Evolutionary conservation across 2,329 filamentous ascomycete genomes (phyloP).

Genomic region (Clonostachys chloroleuca): DNA sequence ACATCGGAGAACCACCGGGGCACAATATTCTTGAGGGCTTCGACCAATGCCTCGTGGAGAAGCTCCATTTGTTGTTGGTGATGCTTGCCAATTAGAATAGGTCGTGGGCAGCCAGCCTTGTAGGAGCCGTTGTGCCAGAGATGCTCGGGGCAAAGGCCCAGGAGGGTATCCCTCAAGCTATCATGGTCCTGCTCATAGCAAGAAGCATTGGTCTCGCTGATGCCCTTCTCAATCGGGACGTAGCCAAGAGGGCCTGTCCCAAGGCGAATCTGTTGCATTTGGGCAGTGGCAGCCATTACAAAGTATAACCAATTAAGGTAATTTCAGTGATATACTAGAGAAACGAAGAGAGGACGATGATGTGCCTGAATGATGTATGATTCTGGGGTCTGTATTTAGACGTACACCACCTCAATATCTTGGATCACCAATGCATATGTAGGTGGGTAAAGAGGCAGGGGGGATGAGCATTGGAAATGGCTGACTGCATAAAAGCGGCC

Average conservation of each 20-base stretch:
- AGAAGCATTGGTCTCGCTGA: background rate
- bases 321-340: too few relatives aligned
- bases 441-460: too few relatives aligned
- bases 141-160: constrained; percentile 12
- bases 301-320: too few relatives aligned
- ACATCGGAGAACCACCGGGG: constrained; percentile 29
- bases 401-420: too few relatives aligned
- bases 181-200: constrained; percentile 11
- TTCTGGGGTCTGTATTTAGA: too few relatives aligned
- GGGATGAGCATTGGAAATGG: too few relatives aligned
- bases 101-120: constrained; percentile 17
- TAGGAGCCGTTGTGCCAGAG: constrained; percentile 22
- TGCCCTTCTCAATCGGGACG: background rate
- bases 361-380: too few relatives aligned
- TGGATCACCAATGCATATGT: too few relatives aligned
- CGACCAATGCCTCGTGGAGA: constrained; percentile 21
- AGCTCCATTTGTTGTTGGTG: constrained; percentile 19
- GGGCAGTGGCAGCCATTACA: background rate
- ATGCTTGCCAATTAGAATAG: constrained; percentile 21
- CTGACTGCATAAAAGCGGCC: too few relatives aligned
- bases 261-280: constrained; percentile 12
- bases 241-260: constrained; percentile 2
- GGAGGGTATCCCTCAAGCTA: constrained; percentile 7
- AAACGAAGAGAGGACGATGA: too few relatives aligned
- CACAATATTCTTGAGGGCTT: constrained; percentile 26